These are phyloP conservation scores for Silene vulgaris DNA, from an alignment of 179 eudicot genomes.

Conservation along the genomic window DNA sequence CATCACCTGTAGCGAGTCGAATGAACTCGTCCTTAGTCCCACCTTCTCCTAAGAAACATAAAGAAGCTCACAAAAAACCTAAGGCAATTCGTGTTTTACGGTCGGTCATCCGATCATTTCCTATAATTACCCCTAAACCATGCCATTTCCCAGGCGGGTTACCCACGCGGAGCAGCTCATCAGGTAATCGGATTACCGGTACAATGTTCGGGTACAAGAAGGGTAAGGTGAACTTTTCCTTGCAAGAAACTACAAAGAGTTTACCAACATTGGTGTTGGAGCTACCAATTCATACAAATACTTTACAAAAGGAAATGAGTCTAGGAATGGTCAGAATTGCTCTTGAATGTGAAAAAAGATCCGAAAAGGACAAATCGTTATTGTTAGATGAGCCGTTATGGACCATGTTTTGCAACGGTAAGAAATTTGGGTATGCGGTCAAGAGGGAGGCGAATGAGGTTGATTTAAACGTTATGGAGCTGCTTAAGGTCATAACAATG, in stretches of 20 bases:
- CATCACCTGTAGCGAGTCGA: not conserved
- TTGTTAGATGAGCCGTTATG: slow-evolving; percentile 66
- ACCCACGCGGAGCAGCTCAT: slow-evolving; percentile 21
- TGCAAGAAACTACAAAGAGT: slow-evolving; percentile 60
- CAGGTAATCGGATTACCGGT: slow-evolving; percentile 47
- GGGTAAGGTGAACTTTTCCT: slow-evolving; percentile 61
- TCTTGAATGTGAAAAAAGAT: slow-evolving; percentile 65
- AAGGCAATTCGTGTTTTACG: slow-evolving; percentile 44
- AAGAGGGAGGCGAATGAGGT: slow-evolving; percentile 69
- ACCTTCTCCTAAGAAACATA: slow-evolving; percentile 46
- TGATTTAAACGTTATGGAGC: slow-evolving; percentile 68
- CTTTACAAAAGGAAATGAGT: slow-evolving; percentile 60
- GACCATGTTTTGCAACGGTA: slow-evolving; percentile 84
- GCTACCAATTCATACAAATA: slow-evolving; percentile 59
- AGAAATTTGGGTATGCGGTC: slow-evolving; percentile 58
- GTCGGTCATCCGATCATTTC: slow-evolving; percentile 60
- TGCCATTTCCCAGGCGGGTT: slow-evolving; percentile 47
- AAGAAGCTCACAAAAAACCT: slow-evolving; percentile 21
- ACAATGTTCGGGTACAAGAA: slow-evolving; percentile 65
- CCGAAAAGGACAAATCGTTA: slow-evolving; percentile 41
- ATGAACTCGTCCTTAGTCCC: slow-evolving; percentile 38
- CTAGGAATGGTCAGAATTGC: slow-evolving; percentile 80
- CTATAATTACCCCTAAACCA: slow-evolving; percentile 48
- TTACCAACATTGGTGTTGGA: slow-evolving; percentile 68
- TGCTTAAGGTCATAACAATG: slow-evolving; percentile 64